Evolutionary conservation across 345 rosid genomes (phyloP).

Genomic region (Boechera divaricarpa): DNA sequence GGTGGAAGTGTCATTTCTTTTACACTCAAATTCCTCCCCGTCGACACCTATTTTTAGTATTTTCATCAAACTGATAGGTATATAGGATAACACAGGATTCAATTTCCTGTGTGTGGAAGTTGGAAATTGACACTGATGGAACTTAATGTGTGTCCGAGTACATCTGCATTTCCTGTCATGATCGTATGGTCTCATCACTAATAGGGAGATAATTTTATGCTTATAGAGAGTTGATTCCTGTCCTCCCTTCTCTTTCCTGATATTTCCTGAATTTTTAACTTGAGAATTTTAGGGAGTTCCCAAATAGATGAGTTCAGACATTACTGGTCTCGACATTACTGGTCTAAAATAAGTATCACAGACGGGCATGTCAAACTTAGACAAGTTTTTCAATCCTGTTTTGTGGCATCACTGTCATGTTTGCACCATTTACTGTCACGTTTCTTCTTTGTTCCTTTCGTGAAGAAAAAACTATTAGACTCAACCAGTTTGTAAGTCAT

Average conservation of each 20-base stretch:
- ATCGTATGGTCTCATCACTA: constrained; percentile 5
- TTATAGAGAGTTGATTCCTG: constrained; percentile 6
- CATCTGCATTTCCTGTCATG: constrained; percentile 20
- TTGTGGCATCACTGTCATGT: constrained; percentile 1
- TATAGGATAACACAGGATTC: neutral
- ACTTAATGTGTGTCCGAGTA: constrained; percentile 3
- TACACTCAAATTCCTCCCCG: constrained; percentile 1
- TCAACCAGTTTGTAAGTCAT: constrained; percentile 17
- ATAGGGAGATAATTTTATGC: neutral
- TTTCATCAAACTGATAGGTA: constrained; percentile 11
- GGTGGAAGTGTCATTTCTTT: constrained; percentile 9
- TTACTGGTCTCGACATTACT: constrained; percentile 12
- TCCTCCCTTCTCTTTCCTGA: constrained; percentile 7
- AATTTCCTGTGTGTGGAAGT: constrained; percentile 4
- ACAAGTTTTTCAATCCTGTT: constrained; percentile 16
- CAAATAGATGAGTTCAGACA: constrained; percentile 18
- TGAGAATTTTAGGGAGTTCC: neutral
- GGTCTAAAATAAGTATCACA: constrained; percentile 10
- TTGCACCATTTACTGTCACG: constrained; percentile 10
- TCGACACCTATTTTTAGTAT: neutral
- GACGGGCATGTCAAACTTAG: constrained; percentile 7
- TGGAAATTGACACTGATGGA: constrained; percentile 10
- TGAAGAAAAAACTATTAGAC: neutral
- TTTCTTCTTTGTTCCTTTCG: constrained; percentile 16
- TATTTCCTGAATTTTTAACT: neutral